These are phyloP conservation scores for Petunia secreta DNA, from an alignment of 257 asterid species.

Conservation along the genomic window DNA sequence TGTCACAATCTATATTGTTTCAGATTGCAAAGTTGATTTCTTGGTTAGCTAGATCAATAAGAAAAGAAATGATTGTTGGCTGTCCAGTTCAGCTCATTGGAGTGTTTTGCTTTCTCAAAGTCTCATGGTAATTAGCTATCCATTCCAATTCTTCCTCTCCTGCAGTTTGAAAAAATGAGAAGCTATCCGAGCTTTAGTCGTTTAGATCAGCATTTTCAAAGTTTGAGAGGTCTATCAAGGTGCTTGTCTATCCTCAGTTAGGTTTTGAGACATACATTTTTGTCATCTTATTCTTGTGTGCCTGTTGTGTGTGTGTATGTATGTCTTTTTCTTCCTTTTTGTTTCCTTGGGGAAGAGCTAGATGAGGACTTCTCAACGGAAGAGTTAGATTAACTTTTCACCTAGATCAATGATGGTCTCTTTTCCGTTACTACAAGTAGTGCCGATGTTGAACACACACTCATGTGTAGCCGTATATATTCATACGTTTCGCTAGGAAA, in stretches of 20 bases:
- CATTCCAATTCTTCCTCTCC: neutral
- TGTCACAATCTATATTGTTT: neutral
- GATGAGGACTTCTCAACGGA: neutral
- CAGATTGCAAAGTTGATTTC: neutral
- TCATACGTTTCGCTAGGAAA: neutral
- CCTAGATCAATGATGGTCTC: neutral
- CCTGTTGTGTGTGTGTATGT: neutral
- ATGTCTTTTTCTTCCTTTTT: neutral
- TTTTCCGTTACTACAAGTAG: neutral
- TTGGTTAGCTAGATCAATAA: conserved; percentile 15
- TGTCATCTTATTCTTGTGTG: neutral
- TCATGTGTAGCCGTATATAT: too few relatives aligned
- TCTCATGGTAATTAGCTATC: neutral
- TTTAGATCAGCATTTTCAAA: neutral
- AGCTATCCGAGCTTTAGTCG: neutral
- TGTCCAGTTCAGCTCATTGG: too few relatives aligned
- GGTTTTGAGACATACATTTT: neutral
- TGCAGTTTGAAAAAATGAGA: conserved; percentile 16
- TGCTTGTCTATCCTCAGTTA: neutral
- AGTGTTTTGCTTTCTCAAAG: neutral
- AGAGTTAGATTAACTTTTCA: neutral
- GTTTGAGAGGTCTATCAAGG: neutral
- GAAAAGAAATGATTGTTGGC: neutral
- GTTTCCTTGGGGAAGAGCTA: neutral
- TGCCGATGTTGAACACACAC: neutral